phyloP scores from a whole-genome alignment of 2,329 filamentous ascomycete species.

The Truncatella angustata region DNA sequence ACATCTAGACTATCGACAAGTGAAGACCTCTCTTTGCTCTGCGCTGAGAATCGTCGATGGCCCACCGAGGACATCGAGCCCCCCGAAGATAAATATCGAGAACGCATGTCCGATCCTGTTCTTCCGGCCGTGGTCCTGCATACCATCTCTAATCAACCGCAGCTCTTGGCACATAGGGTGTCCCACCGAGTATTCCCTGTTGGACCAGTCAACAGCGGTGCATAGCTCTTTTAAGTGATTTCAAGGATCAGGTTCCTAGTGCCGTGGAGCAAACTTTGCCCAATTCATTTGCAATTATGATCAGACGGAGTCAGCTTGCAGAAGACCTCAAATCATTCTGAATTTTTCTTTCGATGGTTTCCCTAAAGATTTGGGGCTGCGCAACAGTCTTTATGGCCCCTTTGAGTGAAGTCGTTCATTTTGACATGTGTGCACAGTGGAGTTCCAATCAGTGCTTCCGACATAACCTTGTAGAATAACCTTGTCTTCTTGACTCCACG shows the following conservation, averaged over 20 bases:
- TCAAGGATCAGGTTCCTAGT: not conserved
- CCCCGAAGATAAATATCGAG: too few species aligned
- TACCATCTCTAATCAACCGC: too few species aligned
- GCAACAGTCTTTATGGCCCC: too few species aligned
- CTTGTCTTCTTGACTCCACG: not conserved
- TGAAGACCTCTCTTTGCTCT: not conserved
- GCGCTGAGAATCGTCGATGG: not conserved
- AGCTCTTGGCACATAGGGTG: not conserved
- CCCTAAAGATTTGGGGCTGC: too few species aligned
- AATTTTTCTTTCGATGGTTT: too few species aligned
- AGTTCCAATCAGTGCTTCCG: not conserved
- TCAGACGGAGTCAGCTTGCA: too few species aligned
- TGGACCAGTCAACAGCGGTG: not conserved
- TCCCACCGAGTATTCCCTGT: not conserved
- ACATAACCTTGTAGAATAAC: not conserved
- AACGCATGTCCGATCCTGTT: too few species aligned
- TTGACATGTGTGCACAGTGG: not conserved
- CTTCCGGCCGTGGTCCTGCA: too few species aligned
- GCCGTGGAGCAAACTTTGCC: not conserved
- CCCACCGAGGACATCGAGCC: not conserved
- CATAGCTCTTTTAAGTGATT: not conserved
- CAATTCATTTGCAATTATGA: not conserved
- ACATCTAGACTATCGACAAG: not conserved
- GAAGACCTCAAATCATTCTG: too few species aligned
- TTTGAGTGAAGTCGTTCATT: not conserved